Evolutionary conservation across 352 stramenopile species (phyloP), one percentile per base, ranked within the genome.

Genomic region (Phytopythium litorale): DNA sequence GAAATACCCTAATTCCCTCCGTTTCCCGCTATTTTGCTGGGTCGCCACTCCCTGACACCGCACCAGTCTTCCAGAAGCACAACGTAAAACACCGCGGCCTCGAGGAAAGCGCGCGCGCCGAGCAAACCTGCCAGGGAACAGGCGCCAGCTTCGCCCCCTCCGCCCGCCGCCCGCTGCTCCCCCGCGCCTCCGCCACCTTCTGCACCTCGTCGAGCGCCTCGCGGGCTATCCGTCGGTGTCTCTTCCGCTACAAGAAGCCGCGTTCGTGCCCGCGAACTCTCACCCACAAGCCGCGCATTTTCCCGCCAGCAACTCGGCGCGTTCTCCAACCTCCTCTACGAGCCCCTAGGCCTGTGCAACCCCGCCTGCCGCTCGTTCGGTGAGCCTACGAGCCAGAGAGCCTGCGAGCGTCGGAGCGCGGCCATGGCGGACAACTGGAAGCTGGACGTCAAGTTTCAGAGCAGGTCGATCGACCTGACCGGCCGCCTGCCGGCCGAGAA

Each of bases 371-470:
- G 16, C 42, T 25, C 7, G 13, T 18, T 40, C 19, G 15, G 4
- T 16, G n/a, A 16, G 19, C 7, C 21, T 6, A 18, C 21, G 19
- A n/a, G 42, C 42, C 19, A 15, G 8, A 18, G 42, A 16, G 19
- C 19, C 21, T 5, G 42, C 21, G 19, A n/a, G 42, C 19, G 8
- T 32, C 9, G 12, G 15, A 32, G 45, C 18, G 16, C 52, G 52
- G 53, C 54, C 35, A 79, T 77, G 78, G 84, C 70, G 42, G 86
- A 93, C 62, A 92, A 93, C 62, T 95, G 86, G 86, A 81, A 83
- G 43, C 71, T 95, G 46, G 86, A 93, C 50, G 77, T 93, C 60
- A 92, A 92, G 68, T 95, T 95, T 67, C 86, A 93, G 66, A 79
- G 84, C 59, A 75, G 70, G 37, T 80, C 82, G 37, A 86, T 91